Base-by-base conservation (phyloP, 2,329 filamentous ascomycete species). In the Nakataea oryzae region DNA sequence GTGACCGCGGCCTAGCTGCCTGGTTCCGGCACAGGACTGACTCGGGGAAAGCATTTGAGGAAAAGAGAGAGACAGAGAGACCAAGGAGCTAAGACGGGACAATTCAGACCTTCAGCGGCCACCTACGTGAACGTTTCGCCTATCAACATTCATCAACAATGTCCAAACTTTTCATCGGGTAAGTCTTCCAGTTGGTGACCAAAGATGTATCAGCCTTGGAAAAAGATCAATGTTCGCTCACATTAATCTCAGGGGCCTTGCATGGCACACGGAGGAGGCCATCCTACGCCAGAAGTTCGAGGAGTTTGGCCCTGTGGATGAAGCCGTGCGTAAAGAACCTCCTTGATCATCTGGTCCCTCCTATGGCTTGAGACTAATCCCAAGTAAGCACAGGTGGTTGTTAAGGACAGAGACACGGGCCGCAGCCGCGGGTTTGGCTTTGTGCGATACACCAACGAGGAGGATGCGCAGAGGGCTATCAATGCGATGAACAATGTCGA, bases 391-490 rank as follows among this genome's bases (percentile, higher is more conserved):
- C 30, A 97, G 93, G 90, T 96, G 66, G 93, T 99, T 68, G 93
- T 97, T 71, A 97, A 96, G 80, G 93, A 99, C 76, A 91, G 93
- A 71, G 93, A 97, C 74, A 97, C 93, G 71, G 90, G 91, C 70
- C 91, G 93, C 75, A 97, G 93, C 82, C 91, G 95, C 75, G 95
- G 95, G 64, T 99, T 97, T 75, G 95, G 95, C 58, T 97, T 97
- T 75, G 93, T 99, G 66, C 90, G 93, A 69, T 99, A 93, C 78
- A 78, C 85, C 60, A 85, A 86, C 67, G 90, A 93, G 67, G 77
- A 80, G 57, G 89, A 93, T 75, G 90, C 91, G 65, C 86, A 92
- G 71, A 82, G 82, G 67, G 91, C 91, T 56, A 93, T 93, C 74
- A 75, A 80, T 57, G 79, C 80, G 67, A 93, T 95, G 90, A 93